A percentile compares a stretch with the other conserved stretches of the same genome.
phyloP scores from a whole-genome alignment of 352 stramenopile species.

The Phytophthora pluvialis region DNA sequence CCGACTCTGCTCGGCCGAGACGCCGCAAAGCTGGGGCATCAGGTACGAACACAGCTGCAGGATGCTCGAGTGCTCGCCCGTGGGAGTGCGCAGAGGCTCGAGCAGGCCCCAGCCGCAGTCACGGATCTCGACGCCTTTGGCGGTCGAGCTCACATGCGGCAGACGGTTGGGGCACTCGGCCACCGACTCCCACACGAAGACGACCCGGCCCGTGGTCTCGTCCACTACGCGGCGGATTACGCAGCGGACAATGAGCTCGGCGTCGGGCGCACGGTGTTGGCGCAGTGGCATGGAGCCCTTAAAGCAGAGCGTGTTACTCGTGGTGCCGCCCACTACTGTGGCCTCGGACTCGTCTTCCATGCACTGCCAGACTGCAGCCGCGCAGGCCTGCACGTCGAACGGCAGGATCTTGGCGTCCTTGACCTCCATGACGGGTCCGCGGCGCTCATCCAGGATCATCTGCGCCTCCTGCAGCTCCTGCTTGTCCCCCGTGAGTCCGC shows the following conservation, averaged over 20 bases:
- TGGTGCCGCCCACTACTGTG: constrained; percentile 31
- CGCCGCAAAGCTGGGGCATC: constrained; percentile 40
- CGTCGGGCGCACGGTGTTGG: constrained; percentile 42
- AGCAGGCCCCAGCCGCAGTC: constrained; percentile 59
- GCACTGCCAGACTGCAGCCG: constrained; percentile 43
- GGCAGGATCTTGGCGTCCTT: constrained; percentile 59
- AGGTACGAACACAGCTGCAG: constrained; percentile 66
- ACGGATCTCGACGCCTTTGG: constrained; percentile 49
- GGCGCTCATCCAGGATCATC: constrained; percentile 58
- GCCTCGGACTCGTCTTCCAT: constrained; percentile 42
- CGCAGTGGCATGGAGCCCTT: constrained; percentile 48
- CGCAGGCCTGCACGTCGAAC: constrained; percentile 48
- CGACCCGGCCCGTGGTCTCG: constrained; percentile 36
- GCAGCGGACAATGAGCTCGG: constrained; percentile 41
- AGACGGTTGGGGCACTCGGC: constrained; percentile 42
- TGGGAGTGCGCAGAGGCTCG: constrained; percentile 34
- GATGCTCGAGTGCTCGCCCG: constrained; percentile 49
- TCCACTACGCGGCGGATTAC: constrained; percentile 54
- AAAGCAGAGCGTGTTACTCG: constrained; percentile 44
- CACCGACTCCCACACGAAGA: constrained; percentile 64
- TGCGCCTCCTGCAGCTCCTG: constrained; percentile 53
- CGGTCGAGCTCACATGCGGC: constrained; percentile 26
- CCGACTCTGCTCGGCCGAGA: constrained; percentile 40
- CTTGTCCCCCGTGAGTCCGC: constrained; percentile 42
- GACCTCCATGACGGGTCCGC: constrained; percentile 57